A percentile compares a stretch with the other conserved stretches of the same genome.
phyloP scores from a whole-genome alignment of 805 yeast genomes.

The Metschnikowia aberdeeniae region DNA sequence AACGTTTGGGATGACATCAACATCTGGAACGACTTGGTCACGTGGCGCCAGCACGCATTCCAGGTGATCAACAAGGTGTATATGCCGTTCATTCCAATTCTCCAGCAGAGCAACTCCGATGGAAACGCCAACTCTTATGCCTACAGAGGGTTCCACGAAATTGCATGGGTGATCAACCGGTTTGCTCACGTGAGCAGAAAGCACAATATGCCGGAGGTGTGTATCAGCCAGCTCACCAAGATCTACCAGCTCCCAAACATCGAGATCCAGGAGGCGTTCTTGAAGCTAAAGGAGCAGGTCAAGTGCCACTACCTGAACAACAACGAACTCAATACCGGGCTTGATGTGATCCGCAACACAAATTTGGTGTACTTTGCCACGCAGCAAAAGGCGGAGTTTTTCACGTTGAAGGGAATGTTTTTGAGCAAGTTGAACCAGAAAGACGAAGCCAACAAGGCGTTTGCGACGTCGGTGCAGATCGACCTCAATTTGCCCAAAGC shows the following conservation, averaged over 20 bases:
- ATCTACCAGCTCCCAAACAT: conserved; percentile 95
- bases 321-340: conserved; percentile 86
- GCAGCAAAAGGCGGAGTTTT: conserved; percentile 96
- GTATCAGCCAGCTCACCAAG: conserved; percentile 86
- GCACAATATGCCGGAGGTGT: conserved; percentile 95
- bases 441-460: conserved; percentile 96
- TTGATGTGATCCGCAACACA: conserved; percentile 95
- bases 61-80: conserved; percentile 92
- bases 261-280: conserved; percentile 96
- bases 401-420: conserved; percentile 97
- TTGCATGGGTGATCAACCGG: conserved; percentile 97
- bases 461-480: conserved; percentile 95
- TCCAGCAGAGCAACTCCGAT: conserved; percentile 64
- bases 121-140: conserved; percentile 87
- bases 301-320: conserved; percentile 94
- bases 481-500: conserved; percentile 94
- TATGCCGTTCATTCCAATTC: conserved; percentile 83
- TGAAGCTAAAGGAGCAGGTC: conserved; percentile 94
- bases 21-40: conserved; percentile 94
- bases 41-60: conserved; percentile 99
- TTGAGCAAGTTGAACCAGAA: conserved; percentile 83
- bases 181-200: conserved; percentile 98
- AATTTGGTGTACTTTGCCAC: conserved; percentile 94
- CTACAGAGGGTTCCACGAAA: conserved; percentile 96
- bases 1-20: conserved; percentile 97